Evolutionary conservation across 78 protist species (phyloP), one percentile per base, ranked within the genome.

Genomic region (Dictyostelium purpureum): DNA sequence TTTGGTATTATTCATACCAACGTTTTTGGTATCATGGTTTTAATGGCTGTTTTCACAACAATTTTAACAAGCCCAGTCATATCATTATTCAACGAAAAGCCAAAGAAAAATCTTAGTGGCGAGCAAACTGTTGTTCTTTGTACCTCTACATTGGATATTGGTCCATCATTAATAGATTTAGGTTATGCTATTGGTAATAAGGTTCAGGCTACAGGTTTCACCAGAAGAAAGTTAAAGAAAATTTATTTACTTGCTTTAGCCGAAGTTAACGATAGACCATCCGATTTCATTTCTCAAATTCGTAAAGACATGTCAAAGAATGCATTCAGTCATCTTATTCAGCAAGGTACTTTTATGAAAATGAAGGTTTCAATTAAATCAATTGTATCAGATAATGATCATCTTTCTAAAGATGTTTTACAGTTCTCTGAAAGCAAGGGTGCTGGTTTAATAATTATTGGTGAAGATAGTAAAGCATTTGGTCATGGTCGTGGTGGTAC

Each of bases 21-120:
- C 0, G 88, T 88, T 0, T 89, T 89, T 47, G 88, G 90, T 78
- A 63, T 89, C 59, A 70, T 89, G 87, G 94, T 89, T 0, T 74
- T 89, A 70, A 89, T 89, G 94, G 94, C 94, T 19, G 90, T 89
- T 12, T 56, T 89, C 11, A 89, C 94, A 6, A 89, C 94, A 0
- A 52, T 89, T 4, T 26, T 78, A n/a, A 89, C 94, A 11, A 28
- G 74, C 42, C 90, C 90, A 14, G 24, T 83, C 45, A 83, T 83
- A 11, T 70, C 81, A 21, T 40, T 85, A 31, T 24, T 87, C 10
- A 63, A 77, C 52, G 78, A 59, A 18, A 45, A 78, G 18, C 45
- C 61, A 35, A 89, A 76, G 43, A 49, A 51, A 6, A 35, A 16
- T 16, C 11, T 10, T 3, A 37, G 4, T 16, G 74, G 45, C 16